These are phyloP conservation scores for Botrytis medusae DNA, from an alignment of 2,329 filamentous ascomycete genomes.

Conservation along the genomic window DNA sequence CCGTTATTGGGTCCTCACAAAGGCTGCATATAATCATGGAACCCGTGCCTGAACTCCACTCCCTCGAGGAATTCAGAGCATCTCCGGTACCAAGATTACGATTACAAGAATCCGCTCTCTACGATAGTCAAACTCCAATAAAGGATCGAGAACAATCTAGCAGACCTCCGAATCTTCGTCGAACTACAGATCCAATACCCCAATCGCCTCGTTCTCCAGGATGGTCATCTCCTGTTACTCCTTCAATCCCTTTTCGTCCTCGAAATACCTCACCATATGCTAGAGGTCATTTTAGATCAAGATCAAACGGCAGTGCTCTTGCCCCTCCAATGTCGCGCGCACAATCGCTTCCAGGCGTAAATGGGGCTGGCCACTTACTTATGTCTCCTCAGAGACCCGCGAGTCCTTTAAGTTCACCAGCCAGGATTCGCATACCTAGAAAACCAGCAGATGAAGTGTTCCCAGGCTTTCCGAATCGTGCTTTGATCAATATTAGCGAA, in stretches of 20 bases:
- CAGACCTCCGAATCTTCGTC: slow-evolving; percentile 55
- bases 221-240: slow-evolving; percentile 37
- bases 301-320: slow-evolving; percentile 55
- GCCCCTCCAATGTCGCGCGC: slow-evolving; percentile 60
- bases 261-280: slow-evolving; percentile 63
- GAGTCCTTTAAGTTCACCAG: slow-evolving; percentile 56
- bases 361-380: slow-evolving; percentile 57
- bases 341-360: slow-evolving; percentile 63
- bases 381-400: slow-evolving; percentile 50
- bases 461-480: slow-evolving; percentile 50
- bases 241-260: slow-evolving; percentile 57
- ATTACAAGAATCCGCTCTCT: slow-evolving; percentile 39
- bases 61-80: slow-evolving; percentile 64
- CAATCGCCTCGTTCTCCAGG: slow-evolving; percentile 52
- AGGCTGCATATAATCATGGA: slow-evolving; percentile 51
- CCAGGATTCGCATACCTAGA: slow-evolving; percentile 51
- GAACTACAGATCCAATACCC: slow-evolving; percentile 58
- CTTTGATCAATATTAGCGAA: slow-evolving; percentile 35
- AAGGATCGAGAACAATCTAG: slow-evolving; percentile 25
- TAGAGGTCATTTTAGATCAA: slow-evolving; percentile 56
- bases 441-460: slow-evolving; percentile 62
- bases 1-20: slow-evolving; percentile 21
- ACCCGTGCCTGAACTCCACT: slow-evolving; percentile 66
- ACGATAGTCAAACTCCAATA: slow-evolving; percentile 24
- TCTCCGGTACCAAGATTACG: slow-evolving; percentile 57